Evolutionary conservation across 148 eudicot genomes (phyloP), one percentile per base, ranked within the genome.

Genomic region (Heliosperma pusillum): DNA sequence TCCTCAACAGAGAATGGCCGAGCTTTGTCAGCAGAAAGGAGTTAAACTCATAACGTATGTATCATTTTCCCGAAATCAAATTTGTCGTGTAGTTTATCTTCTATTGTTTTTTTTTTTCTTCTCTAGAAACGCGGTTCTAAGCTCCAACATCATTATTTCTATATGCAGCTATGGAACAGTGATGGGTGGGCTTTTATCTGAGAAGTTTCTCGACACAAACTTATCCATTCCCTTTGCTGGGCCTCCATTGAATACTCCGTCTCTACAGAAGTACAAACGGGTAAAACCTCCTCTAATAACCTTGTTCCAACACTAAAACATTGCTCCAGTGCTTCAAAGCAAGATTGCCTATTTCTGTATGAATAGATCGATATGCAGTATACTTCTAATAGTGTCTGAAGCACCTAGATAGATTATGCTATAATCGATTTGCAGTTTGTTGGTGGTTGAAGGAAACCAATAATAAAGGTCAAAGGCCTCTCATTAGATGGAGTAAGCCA

Each of bases 181-280:
- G 74, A 92, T 95, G 99, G 99, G 99, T 13, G 99, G 99, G 21
- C 83, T 95, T 75, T 78, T 95, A 76, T 88, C 99, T 13, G 96
- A 95, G 82, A 95, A 95, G 82, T 95, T 92, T 83, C 90, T 95
- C 10, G 94, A 92, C 80, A 90, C 99, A 68, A 95, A 90, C 79
- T 69, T 95, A 77, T 33, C 89, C n/a, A 92, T 92, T 75, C 99
- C 99, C 42, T 92, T 92, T 84, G 96, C 96, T 71, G 97, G 93
- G 30, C 99, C 99, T 83, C 86, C 90, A 58, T 66, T 95, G 19
- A 95, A 95, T 68, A 95, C 97, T 70, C 99, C 99, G 47, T 95
- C 99, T 69, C 87, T 92, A 71, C 99, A 95, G 88, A 95, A 95
- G 85, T 95, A 95, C 96, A 91, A 90, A 88, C 84, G 97, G 90